phyloP scores from a whole-genome alignment of 2,329 filamentous ascomycete species.

The Venturia effusa region DNA sequence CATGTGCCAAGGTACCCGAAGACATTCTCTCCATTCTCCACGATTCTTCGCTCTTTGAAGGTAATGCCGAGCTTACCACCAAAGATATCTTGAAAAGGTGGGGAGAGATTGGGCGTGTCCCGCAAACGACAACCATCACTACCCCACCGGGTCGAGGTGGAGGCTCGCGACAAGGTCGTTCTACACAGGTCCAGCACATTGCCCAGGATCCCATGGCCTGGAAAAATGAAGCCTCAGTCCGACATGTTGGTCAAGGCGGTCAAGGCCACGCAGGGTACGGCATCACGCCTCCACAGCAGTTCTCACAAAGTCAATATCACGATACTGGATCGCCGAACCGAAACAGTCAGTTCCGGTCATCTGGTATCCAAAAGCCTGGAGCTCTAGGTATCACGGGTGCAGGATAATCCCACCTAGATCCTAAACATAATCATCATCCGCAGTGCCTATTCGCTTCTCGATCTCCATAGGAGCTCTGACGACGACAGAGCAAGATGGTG shows the following conservation, averaged over 20 bases:
- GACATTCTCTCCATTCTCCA: slow-evolving; percentile 79
- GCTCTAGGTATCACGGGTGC: slow-evolving; percentile 9
- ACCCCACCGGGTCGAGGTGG: background rate
- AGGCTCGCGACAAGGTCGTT: slow-evolving; percentile 10
- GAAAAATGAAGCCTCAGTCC: slow-evolving; percentile 12
- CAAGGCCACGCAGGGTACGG: background rate
- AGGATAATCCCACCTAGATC: background rate
- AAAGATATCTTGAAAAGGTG: slow-evolving; percentile 96
- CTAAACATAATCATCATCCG: background rate
- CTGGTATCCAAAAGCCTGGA: slow-evolving; percentile 8
- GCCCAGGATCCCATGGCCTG: slow-evolving; percentile 10
- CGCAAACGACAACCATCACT: slow-evolving; percentile 4
- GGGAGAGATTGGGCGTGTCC: slow-evolving; percentile 58
- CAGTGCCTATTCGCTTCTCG: background rate
- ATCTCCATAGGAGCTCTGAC: background rate
- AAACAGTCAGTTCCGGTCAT: slow-evolving; percentile 8
- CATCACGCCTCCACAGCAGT: slow-evolving; percentile 6
- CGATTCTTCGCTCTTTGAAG: slow-evolving; percentile 72
- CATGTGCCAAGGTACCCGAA: slow-evolving; percentile 64
- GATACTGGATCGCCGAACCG: slow-evolving; percentile 9
- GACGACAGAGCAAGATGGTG: background rate
- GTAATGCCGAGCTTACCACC: slow-evolving; percentile 76
- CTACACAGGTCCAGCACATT: slow-evolving; percentile 7
- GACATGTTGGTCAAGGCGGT: slow-evolving; percentile 9
- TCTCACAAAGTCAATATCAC: background rate